Percentiles rank a stretch among this genome's conserved stretches.
These are phyloP conservation scores for Lactarius vividus DNA, from an alignment of 768 basidiomycete genomes.

Conservation along the genomic window DNA sequence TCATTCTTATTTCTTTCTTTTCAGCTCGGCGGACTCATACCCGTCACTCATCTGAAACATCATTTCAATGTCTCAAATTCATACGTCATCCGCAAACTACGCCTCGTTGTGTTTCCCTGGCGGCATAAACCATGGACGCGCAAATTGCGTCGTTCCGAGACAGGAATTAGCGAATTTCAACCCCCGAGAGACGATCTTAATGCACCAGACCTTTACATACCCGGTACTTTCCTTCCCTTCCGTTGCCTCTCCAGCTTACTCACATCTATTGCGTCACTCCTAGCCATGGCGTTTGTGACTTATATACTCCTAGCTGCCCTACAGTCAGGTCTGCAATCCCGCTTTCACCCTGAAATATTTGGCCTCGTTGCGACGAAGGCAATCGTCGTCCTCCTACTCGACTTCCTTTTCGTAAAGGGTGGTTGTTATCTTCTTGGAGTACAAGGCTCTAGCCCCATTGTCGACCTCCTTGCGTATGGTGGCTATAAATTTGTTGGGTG, in stretches of 20 bases:
- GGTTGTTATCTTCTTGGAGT: slow-evolving; percentile 95
- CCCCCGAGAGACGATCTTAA: slow-evolving; percentile 94
- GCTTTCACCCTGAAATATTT: slow-evolving; percentile 87
- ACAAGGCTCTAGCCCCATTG: slow-evolving; percentile 62
- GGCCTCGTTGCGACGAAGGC: slow-evolving; percentile 85
- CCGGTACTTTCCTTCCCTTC: slow-evolving; percentile 47
- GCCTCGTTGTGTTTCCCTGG: slow-evolving; percentile 94
- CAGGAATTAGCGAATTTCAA: slow-evolving; percentile 72
- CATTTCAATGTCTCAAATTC: slow-evolving; percentile 96
- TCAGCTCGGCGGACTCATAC: slow-evolving; percentile 80
- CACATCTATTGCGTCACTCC: background rate
- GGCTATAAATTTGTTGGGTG: slow-evolving; percentile 99
- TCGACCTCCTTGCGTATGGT: slow-evolving; percentile 87
- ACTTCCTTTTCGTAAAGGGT: slow-evolving; percentile 84
- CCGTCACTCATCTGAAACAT: slow-evolving; percentile 74
- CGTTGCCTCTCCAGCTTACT: slow-evolving; percentile 3
- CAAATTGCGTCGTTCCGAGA: slow-evolving; percentile 60
- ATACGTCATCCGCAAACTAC: slow-evolving; percentile 89
- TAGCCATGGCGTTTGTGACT: slow-evolving; percentile 94
- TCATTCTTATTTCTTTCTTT: background rate
- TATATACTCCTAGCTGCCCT: slow-evolving; percentile 90
- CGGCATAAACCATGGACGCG: slow-evolving; percentile 85
- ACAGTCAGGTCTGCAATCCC: slow-evolving; percentile 74
- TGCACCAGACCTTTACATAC: slow-evolving; percentile 95
- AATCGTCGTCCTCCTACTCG: slow-evolving; percentile 77